A percentile compares a stretch with the other conserved stretches of the same genome.
phyloP scores from a whole-genome alignment of 306 rosid species.

The Prunus dulcis region DNA sequence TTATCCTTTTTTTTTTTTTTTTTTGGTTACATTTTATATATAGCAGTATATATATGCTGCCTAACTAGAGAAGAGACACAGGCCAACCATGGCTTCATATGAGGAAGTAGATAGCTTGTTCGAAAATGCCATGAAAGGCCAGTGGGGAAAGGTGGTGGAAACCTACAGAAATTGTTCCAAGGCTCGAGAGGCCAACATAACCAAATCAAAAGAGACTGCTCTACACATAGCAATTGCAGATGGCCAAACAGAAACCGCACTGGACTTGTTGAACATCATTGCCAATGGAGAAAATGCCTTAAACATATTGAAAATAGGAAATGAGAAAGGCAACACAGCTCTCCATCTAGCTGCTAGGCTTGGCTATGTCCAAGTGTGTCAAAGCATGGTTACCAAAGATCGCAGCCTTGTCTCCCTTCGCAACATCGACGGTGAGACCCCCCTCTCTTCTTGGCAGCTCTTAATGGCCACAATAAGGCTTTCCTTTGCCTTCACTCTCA shows the following conservation, averaged over 20 bases:
- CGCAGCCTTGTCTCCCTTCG: background rate
- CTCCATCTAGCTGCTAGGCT: conserved; percentile 26
- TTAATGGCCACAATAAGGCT: conserved; percentile 12
- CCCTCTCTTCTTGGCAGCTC: conserved; percentile 31
- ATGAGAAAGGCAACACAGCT: conserved; percentile 18
- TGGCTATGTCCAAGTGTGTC: conserved; percentile 8
- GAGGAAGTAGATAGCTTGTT: conserved; percentile 17
- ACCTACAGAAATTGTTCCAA: background rate
- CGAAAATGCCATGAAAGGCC: conserved; percentile 18
- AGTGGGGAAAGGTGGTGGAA: conserved; percentile 16
- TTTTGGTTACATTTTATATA: no score
- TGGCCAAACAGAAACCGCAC: conserved; percentile 6
- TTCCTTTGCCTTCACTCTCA: conserved; percentile 9
- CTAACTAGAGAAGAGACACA: background rate
- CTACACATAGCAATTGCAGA: conserved; percentile 24
- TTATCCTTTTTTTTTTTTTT: background rate
- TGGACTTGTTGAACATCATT: conserved; percentile 4
- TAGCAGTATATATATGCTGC: background rate
- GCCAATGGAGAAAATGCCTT: background rate
- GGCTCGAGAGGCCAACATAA: conserved; percentile 12
- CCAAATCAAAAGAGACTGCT: conserved; percentile 22
- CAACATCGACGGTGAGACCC: conserved; percentile 17
- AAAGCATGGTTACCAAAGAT: background rate
- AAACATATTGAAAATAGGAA: background rate
- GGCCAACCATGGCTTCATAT: background rate